Evolutionary conservation across 192 early-diverging fungal genomes (phyloP).

Genomic region (Phlyctochytrium planicorne): DNA sequence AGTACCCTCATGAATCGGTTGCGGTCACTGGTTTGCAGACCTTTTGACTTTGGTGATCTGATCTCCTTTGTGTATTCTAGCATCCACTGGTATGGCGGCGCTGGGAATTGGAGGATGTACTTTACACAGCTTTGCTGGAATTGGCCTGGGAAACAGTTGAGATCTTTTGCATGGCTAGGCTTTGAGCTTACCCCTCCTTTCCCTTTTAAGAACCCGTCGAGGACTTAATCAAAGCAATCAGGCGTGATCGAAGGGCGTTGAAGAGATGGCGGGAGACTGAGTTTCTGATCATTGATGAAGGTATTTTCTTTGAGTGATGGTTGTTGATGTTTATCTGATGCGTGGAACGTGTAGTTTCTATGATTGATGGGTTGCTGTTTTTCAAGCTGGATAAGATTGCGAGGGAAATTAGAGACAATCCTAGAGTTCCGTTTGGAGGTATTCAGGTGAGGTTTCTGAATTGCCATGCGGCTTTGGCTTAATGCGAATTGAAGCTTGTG

Average conservation of each 20-base stretch:
- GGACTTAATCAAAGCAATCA: too few species aligned
- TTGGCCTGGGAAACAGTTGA: constrained; percentile 25
- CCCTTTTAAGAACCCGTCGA: background rate
- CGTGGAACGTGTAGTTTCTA: constrained; percentile 32
- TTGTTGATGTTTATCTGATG: background rate
- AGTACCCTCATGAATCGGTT: constrained; percentile 13
- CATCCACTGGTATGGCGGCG: constrained; percentile 59
- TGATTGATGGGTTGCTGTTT: constrained; percentile 50
- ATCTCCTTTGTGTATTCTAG: constrained; percentile 1
- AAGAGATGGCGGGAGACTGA: constrained; percentile 34
- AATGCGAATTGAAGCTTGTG: too few species aligned
- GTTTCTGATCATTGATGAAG: constrained; percentile 50
- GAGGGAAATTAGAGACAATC: constrained; percentile 16
- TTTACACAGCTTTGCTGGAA: constrained; percentile 57
- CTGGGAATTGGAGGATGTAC: constrained; percentile 60
- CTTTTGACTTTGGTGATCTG: constrained; percentile 3
- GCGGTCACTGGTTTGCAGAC: background rate
- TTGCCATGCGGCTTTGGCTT: too few species aligned
- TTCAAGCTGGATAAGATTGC: constrained; percentile 46
- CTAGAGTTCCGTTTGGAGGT: constrained; percentile 50
- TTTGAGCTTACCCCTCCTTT: background rate
- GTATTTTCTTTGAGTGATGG: constrained; percentile 28
- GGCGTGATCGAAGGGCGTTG: constrained; percentile 8
- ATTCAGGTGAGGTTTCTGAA: too few species aligned
- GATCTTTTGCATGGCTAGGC: background rate